Conservation (phyloP, 495 filamentous ascomycete genomes). For the Cercophora newfieldiana region DNA sequence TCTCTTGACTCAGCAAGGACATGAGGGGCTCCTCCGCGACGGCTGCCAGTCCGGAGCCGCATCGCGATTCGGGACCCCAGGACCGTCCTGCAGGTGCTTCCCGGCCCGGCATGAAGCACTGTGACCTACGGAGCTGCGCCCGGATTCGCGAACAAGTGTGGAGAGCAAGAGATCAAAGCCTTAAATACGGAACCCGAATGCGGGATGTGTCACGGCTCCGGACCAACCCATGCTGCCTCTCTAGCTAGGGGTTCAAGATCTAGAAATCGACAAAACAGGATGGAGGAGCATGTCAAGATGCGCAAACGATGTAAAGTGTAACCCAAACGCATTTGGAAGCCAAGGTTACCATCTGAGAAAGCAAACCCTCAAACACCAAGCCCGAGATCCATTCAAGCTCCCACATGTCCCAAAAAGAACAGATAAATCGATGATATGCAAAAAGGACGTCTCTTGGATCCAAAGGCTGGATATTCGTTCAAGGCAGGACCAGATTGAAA, state of each 20-base stretch:
- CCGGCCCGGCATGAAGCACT: not conserved
- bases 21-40: not conserved
- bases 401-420: too few relatives aligned
- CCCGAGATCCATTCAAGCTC: too few relatives aligned
- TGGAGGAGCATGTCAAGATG: not conserved
- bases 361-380: too few relatives aligned
- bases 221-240: not conserved
- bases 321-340: too few relatives aligned
- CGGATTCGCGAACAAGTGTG: not conserved
- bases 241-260: not conserved
- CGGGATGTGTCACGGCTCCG: not conserved
- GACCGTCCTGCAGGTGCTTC: not conserved
- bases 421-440: too few relatives aligned
- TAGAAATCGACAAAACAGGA: not conserved
- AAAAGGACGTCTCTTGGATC: not conserved
- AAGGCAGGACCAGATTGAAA: not conserved
- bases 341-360: too few relatives aligned
- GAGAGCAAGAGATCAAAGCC: not conserved
- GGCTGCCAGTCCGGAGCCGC: not conserved
- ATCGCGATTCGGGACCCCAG: conserved; percentile 3
- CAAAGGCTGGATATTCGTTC: not conserved
- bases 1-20: not conserved
- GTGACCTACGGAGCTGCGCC: not conserved
- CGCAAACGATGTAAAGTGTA: not conserved
- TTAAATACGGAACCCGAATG: not conserved